Evolutionary conservation across 2,329 filamentous ascomycete species (phyloP).

Genomic region (Pseudonectria foliicola): DNA sequence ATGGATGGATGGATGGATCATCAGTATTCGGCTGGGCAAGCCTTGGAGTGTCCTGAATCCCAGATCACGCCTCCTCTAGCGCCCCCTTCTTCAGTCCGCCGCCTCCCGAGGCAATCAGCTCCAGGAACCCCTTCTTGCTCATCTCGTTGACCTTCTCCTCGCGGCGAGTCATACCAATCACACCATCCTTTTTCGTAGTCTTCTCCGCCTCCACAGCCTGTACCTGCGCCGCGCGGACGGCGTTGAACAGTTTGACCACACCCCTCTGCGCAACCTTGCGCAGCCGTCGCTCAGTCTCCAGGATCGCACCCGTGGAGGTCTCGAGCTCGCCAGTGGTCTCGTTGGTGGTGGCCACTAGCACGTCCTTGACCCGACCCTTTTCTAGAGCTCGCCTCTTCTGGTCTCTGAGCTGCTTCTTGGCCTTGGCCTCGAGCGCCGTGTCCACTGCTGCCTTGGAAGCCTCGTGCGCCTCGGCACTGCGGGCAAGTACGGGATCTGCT

Average conservation of each 20-base stretch:
- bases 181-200: constrained; percentile 60
- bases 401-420: constrained; percentile 67
- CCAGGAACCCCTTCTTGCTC: constrained; percentile 93
- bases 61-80: constrained; percentile 47
- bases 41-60: constrained; percentile 1
- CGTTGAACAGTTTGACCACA: constrained; percentile 95
- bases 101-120: constrained; percentile 68
- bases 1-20: too few relatives aligned
- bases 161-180: constrained; percentile 71
- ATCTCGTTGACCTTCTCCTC: constrained; percentile 91
- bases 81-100: constrained; percentile 52
- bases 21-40: too few relatives aligned
- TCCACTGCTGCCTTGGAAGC: constrained; percentile 68
- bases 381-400: constrained; percentile 75
- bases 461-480: constrained; percentile 67
- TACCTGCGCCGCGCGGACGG: constrained; percentile 85
- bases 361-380: constrained; percentile 82
- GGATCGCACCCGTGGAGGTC: constrained; percentile 44
- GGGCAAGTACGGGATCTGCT: constrained; percentile 82
- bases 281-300: constrained; percentile 70
- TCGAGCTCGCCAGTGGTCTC: constrained; percentile 35
- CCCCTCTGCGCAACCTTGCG: constrained; percentile 86
- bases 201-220: constrained; percentile 73
- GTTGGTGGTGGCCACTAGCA: constrained; percentile 59
- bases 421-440: constrained; percentile 72